These are phyloP conservation scores for Neohortaea acidophila DNA, from an alignment of 495 filamentous ascomycete genomes.

Conservation along the genomic window DNA sequence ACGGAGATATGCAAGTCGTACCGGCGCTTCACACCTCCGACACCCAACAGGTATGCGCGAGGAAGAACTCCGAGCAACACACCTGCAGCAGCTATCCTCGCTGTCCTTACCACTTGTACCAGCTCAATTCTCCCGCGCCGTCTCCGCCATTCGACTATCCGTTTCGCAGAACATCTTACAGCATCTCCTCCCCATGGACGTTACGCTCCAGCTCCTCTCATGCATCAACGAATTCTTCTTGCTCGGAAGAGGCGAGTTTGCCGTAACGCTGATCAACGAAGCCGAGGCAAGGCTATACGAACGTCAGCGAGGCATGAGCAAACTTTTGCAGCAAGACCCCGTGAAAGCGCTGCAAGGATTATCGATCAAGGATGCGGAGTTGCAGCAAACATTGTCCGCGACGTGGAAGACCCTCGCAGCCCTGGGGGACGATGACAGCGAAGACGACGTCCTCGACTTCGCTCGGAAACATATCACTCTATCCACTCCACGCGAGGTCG, in stretches of 20 bases:
- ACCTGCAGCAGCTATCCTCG: slow-evolving; percentile 56
- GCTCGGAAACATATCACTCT: slow-evolving; percentile 61
- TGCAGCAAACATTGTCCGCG: slow-evolving; percentile 53
- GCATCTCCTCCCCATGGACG: slow-evolving; percentile 57
- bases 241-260: slow-evolving; percentile 79
- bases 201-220: slow-evolving; percentile 59
- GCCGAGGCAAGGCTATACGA: slow-evolving; percentile 47
- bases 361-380: slow-evolving; percentile 73
- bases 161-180: slow-evolving; percentile 69
- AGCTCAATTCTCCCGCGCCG: slow-evolving; percentile 49
- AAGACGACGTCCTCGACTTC: slow-evolving; percentile 61
- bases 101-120: slow-evolving; percentile 59
- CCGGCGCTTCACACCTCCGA: not conserved
- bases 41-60: not conserved
- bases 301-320: slow-evolving; percentile 27
- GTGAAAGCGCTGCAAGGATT: slow-evolving; percentile 37
- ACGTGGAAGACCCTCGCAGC: slow-evolving; percentile 65
- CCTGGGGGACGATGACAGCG: slow-evolving; percentile 53
- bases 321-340: slow-evolving; percentile 14
- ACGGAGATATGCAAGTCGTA: slow-evolving; percentile 10
- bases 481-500: not conserved
- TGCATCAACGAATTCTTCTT: slow-evolving; percentile 78
- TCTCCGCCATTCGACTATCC: slow-evolving; percentile 62
- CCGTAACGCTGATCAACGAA: slow-evolving; percentile 66
- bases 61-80: slow-evolving; percentile 44